Percentiles rank a stretch among this genome's conserved stretches.
phyloP scores from a whole-genome alignment of 73 alveolate species.

The Tetrahymena elliotti region DNA sequence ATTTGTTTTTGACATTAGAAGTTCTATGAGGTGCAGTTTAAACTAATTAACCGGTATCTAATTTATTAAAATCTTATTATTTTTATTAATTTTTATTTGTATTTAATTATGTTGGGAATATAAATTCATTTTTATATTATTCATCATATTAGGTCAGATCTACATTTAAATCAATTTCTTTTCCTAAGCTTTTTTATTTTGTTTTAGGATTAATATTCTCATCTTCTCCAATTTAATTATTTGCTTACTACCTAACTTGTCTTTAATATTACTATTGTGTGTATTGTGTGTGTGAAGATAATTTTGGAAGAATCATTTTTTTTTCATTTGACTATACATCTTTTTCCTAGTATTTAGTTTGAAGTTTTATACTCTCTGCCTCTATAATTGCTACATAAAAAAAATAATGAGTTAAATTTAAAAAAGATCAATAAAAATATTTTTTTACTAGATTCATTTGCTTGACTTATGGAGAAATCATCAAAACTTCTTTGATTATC shows the following conservation, averaged over 20 bases:
- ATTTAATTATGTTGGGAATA: neutral
- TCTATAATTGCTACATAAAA: neutral
- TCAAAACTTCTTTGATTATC: neutral
- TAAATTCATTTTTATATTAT: neutral
- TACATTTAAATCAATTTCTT: neutral
- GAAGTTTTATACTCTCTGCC: neutral
- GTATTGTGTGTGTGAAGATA: neutral
- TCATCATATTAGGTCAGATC: neutral
- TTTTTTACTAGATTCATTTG: neutral
- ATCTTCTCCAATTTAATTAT: neutral
- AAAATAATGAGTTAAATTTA: neutral
- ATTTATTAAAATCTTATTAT: too few species aligned
- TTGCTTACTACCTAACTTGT: neutral
- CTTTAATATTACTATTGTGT: neutral
- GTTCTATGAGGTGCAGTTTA: neutral
- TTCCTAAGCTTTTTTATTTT: neutral
- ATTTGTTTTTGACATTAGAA: neutral
- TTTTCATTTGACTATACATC: neutral
- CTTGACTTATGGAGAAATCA: neutral
- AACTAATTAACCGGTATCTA: too few species aligned
- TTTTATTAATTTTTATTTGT: too few species aligned
- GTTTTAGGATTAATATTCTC: neutral
- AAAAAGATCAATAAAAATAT: neutral
- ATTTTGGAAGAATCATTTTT: neutral
- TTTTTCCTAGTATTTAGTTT: neutral